Percentiles rank a stretch among this genome's conserved stretches.
Conservation (phyloP, 192 early-diverging fungal species). For the Dispira simplex region DNA sequence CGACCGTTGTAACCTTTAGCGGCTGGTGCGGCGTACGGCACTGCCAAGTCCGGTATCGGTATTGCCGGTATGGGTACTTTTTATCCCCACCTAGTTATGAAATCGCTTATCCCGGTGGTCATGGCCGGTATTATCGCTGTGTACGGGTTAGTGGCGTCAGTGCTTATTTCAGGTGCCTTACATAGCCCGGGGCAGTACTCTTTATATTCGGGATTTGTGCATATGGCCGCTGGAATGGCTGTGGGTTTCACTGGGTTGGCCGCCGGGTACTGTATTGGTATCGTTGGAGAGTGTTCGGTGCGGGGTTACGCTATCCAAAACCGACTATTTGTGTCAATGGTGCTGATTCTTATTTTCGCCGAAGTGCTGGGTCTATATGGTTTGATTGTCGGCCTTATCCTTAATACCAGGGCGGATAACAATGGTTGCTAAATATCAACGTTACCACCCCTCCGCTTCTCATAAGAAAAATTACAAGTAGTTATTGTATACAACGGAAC, state of each 20-base stretch:
- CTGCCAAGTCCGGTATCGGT: constrained; percentile 92
- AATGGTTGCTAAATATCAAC: background rate
- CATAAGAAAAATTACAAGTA: too few species aligned
- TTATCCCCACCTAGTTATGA: constrained; percentile 81
- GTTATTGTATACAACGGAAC: too few species aligned
- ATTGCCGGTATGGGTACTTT: constrained; percentile 91
- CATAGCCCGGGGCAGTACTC: constrained; percentile 23
- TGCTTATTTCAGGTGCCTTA: constrained; percentile 65
- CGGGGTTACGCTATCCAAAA: constrained; percentile 82
- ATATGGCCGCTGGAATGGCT: constrained; percentile 81
- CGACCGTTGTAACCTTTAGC: constrained; percentile 21
- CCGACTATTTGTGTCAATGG: constrained; percentile 81
- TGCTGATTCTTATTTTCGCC: constrained; percentile 98
- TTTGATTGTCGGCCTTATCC: constrained; percentile 90
- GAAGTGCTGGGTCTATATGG: constrained; percentile 97
- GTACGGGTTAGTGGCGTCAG: constrained; percentile 93
- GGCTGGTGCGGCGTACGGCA: constrained; percentile 95
- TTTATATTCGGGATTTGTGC: constrained; percentile 60
- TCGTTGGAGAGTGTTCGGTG: constrained; percentile 93
- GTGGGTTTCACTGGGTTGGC: constrained; percentile 87
- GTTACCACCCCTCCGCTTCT: too few species aligned
- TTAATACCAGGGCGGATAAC: constrained; percentile 75
- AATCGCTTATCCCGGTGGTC: constrained; percentile 86
- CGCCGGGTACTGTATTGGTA: constrained; percentile 92
- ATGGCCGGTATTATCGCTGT: constrained; percentile 99